Conservation (phyloP, 148 eudicot species). For the Talinum fruticosum region DNA sequence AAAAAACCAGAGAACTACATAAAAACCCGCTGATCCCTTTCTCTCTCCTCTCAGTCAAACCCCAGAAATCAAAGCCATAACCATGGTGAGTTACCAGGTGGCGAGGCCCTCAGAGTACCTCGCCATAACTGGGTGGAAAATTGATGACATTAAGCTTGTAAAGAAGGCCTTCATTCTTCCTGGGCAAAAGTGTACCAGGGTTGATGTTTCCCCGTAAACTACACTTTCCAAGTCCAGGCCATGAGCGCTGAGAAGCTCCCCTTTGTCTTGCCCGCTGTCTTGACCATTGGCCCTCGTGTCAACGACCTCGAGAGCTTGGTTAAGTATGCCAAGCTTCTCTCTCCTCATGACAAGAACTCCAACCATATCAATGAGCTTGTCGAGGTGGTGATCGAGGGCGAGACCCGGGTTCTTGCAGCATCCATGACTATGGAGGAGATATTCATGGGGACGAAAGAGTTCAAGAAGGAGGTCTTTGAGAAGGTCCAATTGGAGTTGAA, state of each 20-base stretch:
- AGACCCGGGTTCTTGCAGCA: constrained; percentile 28
- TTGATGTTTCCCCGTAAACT: constrained; percentile 26
- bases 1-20: no score
- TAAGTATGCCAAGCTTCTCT: constrained; percentile 24
- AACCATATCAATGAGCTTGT: constrained; percentile 26
- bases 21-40: no score
- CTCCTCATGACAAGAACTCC: constrained; percentile 20
- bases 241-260: constrained; percentile 29
- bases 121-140: constrained; percentile 9
- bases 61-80: background rate
- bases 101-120: constrained; percentile 20
- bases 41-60: background rate
- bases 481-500: constrained; percentile 38
- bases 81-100: constrained; percentile 8
- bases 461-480: constrained; percentile 30
- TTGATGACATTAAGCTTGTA: constrained; percentile 23
- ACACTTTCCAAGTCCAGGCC: constrained; percentile 31
- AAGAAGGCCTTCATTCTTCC: constrained; percentile 30
- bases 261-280: constrained; percentile 27
- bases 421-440: constrained; percentile 32
- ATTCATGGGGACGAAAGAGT: constrained; percentile 31
- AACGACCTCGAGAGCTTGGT: constrained; percentile 11
- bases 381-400: constrained; percentile 29
- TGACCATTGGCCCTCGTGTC: constrained; percentile 26
- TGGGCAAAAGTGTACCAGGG: constrained; percentile 20